These are phyloP conservation scores for Aegilops longissima DNA, from an alignment of 176 grass and related monocot genomes.

Conservation along the genomic window DNA sequence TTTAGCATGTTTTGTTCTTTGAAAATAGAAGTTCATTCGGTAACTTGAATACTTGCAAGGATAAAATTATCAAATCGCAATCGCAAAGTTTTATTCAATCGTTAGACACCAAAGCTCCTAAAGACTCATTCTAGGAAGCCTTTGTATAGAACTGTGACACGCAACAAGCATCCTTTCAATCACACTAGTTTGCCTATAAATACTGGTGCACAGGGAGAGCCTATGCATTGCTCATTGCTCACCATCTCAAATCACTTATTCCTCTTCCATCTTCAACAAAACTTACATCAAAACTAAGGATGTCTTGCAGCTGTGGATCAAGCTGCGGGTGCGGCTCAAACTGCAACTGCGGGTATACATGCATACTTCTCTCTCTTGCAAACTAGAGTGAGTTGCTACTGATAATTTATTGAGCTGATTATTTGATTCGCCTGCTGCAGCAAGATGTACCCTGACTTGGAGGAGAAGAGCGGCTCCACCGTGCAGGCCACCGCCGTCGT, in stretches of 20 bases:
- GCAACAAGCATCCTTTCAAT: background rate
- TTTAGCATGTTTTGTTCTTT: too few relatives aligned
- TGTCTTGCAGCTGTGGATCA: constrained; percentile 51
- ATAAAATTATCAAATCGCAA: too few relatives aligned
- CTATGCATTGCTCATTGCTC: constrained; percentile 7
- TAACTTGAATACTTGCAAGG: too few relatives aligned
- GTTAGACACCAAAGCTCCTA: too few relatives aligned
- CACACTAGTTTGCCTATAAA: constrained; percentile 12
- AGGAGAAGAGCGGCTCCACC: constrained; percentile 27
- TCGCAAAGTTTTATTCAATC: too few relatives aligned
- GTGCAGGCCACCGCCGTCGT: constrained; percentile 19
- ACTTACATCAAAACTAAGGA: background rate
- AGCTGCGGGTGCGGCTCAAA: constrained; percentile 32
- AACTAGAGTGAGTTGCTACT: too few relatives aligned
- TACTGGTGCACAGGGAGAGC: background rate
- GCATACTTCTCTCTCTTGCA: too few relatives aligned
- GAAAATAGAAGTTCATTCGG: too few relatives aligned
- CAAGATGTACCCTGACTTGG: constrained; percentile 55
- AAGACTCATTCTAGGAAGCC: too few relatives aligned
- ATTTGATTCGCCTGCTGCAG: constrained; percentile 16
- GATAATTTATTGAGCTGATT: background rate
- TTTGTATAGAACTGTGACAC: background rate
- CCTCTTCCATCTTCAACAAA: too few relatives aligned
- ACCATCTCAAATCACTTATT: background rate
- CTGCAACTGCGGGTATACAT: constrained; percentile 35